Base-by-base conservation (phyloP, 805 yeast genomes). In the Limtongia smithiae region DNA sequence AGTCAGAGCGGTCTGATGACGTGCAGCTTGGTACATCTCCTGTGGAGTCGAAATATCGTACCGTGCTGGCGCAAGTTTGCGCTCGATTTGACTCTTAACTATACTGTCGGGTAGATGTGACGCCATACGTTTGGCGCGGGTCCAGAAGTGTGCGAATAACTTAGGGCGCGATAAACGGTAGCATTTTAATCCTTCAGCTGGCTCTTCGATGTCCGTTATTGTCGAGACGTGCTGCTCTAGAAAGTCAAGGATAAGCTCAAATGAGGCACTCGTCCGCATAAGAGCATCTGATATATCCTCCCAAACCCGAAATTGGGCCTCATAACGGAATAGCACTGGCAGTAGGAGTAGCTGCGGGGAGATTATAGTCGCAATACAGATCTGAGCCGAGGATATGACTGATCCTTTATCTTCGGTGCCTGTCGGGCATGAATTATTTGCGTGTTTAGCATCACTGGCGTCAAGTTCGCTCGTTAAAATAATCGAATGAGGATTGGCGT, bases 1-100 rank as follows among this genome's bases (percentile, higher is more conserved):
- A 28, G 48, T 39, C 11, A 54, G 46, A 2, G 66, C 66, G 20
- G 39, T 28, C 33, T 32, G 41, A 9, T 20, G 30, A 24, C 52
- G 43, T 21, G 60, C 57, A 15, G 25, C 37, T 11, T 21, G 36
- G 33, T 36, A 32, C 46, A 58, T 50, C n/a, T 36, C 43, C n/a
- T 52, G 51, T 12, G 55, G 50, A 2, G 47, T 48, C 15, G 41
- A 20, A n/a, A 32, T 40, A 12, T 47, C 60, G n/a, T 44, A 28
- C 21, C 41, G 25, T 5, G 43, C 48, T 14, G 52, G 49, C 18
- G 48, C 47, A 5, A 57, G 44, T 24, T n/a, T 21, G 20, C 38
- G 25, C 12, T 33, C 47, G 14, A 58, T 42, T 32, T 42, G 45
- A 12, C 36, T 24, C 35, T 42, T 37, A 17, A 41, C 47, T 22